Conservation (phyloP, 495 filamentous ascomycete genomes). For the Platismatia glauca region DNA sequence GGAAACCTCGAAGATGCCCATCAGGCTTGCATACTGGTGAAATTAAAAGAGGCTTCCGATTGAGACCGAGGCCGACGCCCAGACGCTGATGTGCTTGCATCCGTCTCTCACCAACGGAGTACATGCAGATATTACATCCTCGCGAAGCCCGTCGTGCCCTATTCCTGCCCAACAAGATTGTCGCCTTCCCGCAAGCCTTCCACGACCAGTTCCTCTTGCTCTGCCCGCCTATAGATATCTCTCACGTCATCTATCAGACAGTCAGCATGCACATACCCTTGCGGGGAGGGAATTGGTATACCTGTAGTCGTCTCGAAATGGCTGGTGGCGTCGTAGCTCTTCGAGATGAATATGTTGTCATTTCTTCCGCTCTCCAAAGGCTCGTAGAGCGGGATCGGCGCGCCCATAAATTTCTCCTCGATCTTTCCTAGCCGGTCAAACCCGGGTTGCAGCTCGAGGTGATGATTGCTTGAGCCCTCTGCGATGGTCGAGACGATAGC, state of each 20-base stretch:
- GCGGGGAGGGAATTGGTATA: conserved; percentile 21
- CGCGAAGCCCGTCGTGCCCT: conserved; percentile 8
- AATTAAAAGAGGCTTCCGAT: neutral
- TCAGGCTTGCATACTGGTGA: neutral
- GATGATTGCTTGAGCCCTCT: conserved; percentile 84
- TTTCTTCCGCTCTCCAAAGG: conserved; percentile 76
- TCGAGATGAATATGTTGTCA: conserved; percentile 94
- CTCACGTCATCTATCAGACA: conserved; percentile 67
- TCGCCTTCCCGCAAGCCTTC: conserved; percentile 47
- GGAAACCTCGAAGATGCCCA: neutral
- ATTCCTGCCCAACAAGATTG: conserved; percentile 41
- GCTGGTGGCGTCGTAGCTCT: conserved; percentile 94
- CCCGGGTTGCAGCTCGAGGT: conserved; percentile 86
- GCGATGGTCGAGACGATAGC: conserved; percentile 97
- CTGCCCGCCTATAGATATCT: conserved; percentile 82
- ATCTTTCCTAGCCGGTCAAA: conserved; percentile 89
- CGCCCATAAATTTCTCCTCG: conserved; percentile 94
- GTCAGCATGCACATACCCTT: neutral
- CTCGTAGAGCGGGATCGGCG: conserved; percentile 87
- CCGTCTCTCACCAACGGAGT: neutral
- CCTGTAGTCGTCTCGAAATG: conserved; percentile 92
- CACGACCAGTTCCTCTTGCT: conserved; percentile 76
- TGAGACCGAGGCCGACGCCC: neutral
- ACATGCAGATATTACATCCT: neutral
- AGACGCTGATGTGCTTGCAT: neutral